Base-by-base conservation (phyloP, 768 basidiomycete genomes). In the Daedalea quercina region DNA sequence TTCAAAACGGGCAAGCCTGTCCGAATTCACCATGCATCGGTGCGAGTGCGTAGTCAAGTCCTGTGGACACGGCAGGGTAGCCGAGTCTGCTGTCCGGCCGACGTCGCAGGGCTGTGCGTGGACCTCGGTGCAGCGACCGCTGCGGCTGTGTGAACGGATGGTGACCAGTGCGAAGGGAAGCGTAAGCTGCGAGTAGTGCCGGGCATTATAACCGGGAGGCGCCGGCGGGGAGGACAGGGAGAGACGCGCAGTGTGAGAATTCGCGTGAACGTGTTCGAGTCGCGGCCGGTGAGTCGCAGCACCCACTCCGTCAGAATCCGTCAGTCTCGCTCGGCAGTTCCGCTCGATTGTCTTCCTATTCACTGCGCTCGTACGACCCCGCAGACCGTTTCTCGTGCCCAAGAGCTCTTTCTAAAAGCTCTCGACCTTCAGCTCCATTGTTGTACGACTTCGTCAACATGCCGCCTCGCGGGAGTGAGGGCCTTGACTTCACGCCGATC, bases 401-500 rank as follows among this genome's bases (percentile, higher is more conserved):
- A 28, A 28, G 11, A 11, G 28, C 9, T 43, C n/a, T n/a, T n/a
- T n/a, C n/a, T n/a, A n/a, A n/a, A n/a, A n/a, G 41, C 17, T 40
- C 23, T 19, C 3, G 40, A 49, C 25, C 4, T 19, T 15, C 47
- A 35, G n/a, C 50, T 20, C 28, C 26, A 2, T 41, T 51, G 23
- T 23, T 3, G 20, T 40, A 6, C 37, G n/a, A 3, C 19, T 4
- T 19, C 26, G 43, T 43, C 63, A 64, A 55, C 49, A 77, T 77
- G 76, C 70, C 77, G 50, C 76, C 76, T 40, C 67, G 79, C 60
- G 75, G 74, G 54, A 77, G 71, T 65, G 78, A 81, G 54, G 78
- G 87, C n/a, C 79, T 89, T 59, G 90, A 93, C 70, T 88, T 93
- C 53, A 90, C 86, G 1, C 92, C 90, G 55, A 87, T 95, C 56